phyloP scores from a whole-genome alignment of 2,329 filamentous ascomycete species.

The Fusarium nematophilum region DNA sequence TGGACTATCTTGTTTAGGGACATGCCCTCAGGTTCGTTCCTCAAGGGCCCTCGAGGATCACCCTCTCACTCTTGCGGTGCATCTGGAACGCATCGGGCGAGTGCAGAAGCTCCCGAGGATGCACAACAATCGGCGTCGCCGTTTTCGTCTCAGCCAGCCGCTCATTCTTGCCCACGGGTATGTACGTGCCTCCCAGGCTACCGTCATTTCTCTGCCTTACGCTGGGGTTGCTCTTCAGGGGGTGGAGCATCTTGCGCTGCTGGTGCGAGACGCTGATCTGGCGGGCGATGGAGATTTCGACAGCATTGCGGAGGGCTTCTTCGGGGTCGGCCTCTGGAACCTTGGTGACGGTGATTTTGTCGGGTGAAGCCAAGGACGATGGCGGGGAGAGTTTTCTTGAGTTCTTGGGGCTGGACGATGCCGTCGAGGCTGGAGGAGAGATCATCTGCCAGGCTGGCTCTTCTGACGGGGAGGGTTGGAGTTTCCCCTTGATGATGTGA shows the following conservation, averaged over 20 bases:
- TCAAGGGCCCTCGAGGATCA: slow-evolving; percentile 59
- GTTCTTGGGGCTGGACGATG: slow-evolving; percentile 33
- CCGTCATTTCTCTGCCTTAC: slow-evolving; percentile 35
- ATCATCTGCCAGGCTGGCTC: slow-evolving; percentile 63
- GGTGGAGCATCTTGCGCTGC: slow-evolving; percentile 70
- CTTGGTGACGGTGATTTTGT: slow-evolving; percentile 36
- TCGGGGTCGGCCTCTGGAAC: slow-evolving; percentile 31
- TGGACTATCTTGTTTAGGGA: too few relatives aligned
- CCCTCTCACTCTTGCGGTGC: slow-evolving; percentile 62
- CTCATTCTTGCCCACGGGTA: slow-evolving; percentile 44
- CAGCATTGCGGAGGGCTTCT: slow-evolving; percentile 62
- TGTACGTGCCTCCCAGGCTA: slow-evolving; percentile 21
- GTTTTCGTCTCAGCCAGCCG: slow-evolving; percentile 52
- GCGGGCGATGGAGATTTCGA: slow-evolving; percentile 74
- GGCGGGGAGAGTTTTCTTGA: slow-evolving; percentile 27
- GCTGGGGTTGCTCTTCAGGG: slow-evolving; percentile 55
- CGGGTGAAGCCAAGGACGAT: slow-evolving; percentile 35
- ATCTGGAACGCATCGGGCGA: slow-evolving; percentile 54
- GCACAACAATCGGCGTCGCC: slow-evolving; percentile 60
- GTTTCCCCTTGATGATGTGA: slow-evolving; percentile 43
- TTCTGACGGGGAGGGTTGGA: slow-evolving; percentile 51
- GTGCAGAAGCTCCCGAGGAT: slow-evolving; percentile 44
- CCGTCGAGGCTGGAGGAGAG: slow-evolving; percentile 51
- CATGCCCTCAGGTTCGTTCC: not conserved
- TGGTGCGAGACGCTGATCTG: slow-evolving; percentile 74